Conservation (phyloP, 257 asterid species). For the Solanum appendiculatum region DNA sequence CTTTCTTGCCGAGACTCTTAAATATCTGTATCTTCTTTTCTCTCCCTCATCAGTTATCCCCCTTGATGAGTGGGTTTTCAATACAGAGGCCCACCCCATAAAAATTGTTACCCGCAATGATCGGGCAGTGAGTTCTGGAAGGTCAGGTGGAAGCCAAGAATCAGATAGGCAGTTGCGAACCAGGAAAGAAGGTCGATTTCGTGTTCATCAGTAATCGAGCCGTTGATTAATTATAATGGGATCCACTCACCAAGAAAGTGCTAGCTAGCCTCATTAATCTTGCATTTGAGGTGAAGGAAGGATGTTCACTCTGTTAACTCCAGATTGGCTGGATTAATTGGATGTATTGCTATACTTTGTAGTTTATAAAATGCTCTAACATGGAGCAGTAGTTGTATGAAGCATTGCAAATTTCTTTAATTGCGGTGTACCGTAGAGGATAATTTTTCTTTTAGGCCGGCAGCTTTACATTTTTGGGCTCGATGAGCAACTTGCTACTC, state of each 20-base stretch:
- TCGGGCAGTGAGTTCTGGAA: slow-evolving; percentile 15
- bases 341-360: neutral
- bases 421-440: neutral
- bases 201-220: slow-evolving; percentile 6
- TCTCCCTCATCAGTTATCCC: slow-evolving; percentile 90
- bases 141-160: slow-evolving; percentile 19
- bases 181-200: slow-evolving; percentile 88
- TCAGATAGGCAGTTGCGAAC: slow-evolving; percentile 42
- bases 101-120: slow-evolving; percentile 55
- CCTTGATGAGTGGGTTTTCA: slow-evolving; percentile 97
- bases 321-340: neutral
- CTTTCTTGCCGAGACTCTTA: slow-evolving; percentile 92
- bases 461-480: neutral
- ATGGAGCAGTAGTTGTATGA: neutral
- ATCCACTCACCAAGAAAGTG: neutral
- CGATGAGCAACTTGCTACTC: neutral
- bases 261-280: neutral
- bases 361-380: neutral
- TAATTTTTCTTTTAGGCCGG: neutral
- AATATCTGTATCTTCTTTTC: slow-evolving; percentile 93
- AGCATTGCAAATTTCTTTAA: neutral
- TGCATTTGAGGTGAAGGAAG: neutral
- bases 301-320: neutral
- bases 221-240: neutral
- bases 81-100: slow-evolving; percentile 98